Conservation (phyloP, 1,139 yeast species). For the Petasospora fabianii region DNA sequence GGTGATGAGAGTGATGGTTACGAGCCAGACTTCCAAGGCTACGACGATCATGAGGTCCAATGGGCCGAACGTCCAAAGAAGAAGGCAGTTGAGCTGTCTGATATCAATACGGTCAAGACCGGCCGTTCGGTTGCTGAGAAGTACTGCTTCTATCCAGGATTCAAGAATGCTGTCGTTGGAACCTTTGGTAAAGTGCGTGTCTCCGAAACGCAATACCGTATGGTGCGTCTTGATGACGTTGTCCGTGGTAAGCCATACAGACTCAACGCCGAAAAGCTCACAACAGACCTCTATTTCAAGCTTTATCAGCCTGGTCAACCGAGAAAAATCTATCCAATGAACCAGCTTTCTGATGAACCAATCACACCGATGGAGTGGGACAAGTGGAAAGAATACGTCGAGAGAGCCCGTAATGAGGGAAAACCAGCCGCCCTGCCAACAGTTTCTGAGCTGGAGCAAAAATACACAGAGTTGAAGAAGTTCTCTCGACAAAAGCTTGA, state of each 20-base stretch:
- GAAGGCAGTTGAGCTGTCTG: conserved; percentile 44
- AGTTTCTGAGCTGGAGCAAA: conserved; percentile 61
- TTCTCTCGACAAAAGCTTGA: conserved; percentile 67
- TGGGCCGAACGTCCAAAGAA: conserved; percentile 41
- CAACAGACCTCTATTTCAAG: conserved; percentile 58
- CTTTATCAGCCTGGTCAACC: conserved; percentile 51
- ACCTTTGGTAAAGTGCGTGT: conserved; percentile 81
- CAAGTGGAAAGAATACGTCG: conserved; percentile 59
- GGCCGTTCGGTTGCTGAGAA: conserved; percentile 75
- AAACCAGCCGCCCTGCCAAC: conserved; percentile 45
- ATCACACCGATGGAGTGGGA: conserved; percentile 68
- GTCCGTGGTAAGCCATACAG: conserved; percentile 56
- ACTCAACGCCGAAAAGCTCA: conserved; percentile 42
- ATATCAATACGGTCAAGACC: conserved; percentile 65
- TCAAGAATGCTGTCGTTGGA: conserved; percentile 63
- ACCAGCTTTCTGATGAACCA: conserved; percentile 73
- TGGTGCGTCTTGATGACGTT: conserved; percentile 75
- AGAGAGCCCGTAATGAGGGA: conserved; percentile 49
- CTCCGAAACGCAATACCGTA: conserved; percentile 67
- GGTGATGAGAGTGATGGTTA: conserved; percentile 40
- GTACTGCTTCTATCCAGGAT: conserved; percentile 79
- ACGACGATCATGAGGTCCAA: conserved; percentile 29
- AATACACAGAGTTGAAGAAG: conserved; percentile 54
- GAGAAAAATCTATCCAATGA: conserved; percentile 69
- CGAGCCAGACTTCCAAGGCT: conserved; percentile 28